phyloP scores from a whole-genome alignment of 371 early-diverging fungal species.

The Zancudomyces culisetae region DNA sequence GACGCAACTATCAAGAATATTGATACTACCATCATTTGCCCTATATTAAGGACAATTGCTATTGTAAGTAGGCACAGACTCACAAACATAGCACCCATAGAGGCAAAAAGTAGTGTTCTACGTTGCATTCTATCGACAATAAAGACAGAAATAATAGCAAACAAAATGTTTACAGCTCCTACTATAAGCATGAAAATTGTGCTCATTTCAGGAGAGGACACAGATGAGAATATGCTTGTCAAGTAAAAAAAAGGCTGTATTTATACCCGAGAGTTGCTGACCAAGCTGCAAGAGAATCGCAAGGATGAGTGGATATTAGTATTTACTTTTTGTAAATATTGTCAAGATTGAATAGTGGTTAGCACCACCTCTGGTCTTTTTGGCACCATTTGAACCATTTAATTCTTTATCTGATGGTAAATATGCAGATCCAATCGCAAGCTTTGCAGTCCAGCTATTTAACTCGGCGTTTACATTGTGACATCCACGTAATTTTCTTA shows the following conservation, averaged over 20 bases:
- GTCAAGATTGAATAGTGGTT: not conserved
- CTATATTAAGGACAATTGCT: no score
- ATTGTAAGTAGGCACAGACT: slow-evolving; percentile 35
- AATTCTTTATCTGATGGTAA: not conserved
- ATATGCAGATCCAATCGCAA: not conserved
- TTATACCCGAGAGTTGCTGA: slow-evolving; percentile 86
- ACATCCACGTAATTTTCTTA: slow-evolving; percentile 35
- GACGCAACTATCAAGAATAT: no score
- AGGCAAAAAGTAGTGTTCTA: slow-evolving; percentile 48
- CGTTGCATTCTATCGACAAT: slow-evolving; percentile 72
- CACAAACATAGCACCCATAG: slow-evolving; percentile 37
- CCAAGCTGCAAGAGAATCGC: slow-evolving; percentile 53
- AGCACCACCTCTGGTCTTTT: not conserved
- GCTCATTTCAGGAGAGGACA: slow-evolving; percentile 38
- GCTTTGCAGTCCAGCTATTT: slow-evolving; percentile 1
- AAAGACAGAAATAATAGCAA: slow-evolving; percentile 44
- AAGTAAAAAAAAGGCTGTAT: slow-evolving; percentile 81
- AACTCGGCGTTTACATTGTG: slow-evolving; percentile 42
- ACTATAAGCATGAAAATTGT: slow-evolving; percentile 49
- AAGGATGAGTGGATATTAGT: slow-evolving; percentile 38
- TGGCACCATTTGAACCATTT: not conserved
- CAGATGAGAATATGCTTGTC: slow-evolving; percentile 45
- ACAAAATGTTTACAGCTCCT: slow-evolving; percentile 51
- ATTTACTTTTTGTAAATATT: slow-evolving; percentile 11
- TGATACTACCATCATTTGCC: no score